phyloP scores from a whole-genome alignment of 805 yeast species.

The Starmerella potacharoeniae region DNA sequence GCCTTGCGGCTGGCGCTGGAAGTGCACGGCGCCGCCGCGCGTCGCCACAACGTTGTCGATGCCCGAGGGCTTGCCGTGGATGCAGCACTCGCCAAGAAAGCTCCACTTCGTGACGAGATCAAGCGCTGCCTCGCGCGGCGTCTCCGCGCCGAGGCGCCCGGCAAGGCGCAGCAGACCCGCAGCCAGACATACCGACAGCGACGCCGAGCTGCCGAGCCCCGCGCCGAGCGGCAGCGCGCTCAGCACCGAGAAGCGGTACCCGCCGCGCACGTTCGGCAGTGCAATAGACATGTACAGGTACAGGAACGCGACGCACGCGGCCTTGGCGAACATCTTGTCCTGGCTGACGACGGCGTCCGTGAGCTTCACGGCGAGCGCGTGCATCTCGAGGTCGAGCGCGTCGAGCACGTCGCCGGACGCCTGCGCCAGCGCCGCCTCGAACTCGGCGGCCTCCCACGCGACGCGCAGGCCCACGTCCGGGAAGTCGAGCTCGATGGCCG shows the following conservation, averaged over 20 bases:
- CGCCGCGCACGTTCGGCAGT: slow-evolving; percentile 14
- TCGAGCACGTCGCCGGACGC: slow-evolving; percentile 6
- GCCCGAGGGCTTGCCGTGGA: slow-evolving; percentile 94
- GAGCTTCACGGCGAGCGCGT: slow-evolving; percentile 43
- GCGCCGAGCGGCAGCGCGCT: slow-evolving; percentile 93
- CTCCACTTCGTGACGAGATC: slow-evolving; percentile 71
- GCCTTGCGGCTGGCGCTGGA: slow-evolving; percentile 40
- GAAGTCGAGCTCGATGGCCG: slow-evolving; percentile 52
- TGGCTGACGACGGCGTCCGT: slow-evolving; percentile 29
- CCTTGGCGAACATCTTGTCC: slow-evolving; percentile 48
- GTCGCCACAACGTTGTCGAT: slow-evolving; percentile 95
- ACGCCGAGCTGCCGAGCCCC: slow-evolving; percentile 90
- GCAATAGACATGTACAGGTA: slow-evolving; percentile 45
- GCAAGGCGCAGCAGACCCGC: slow-evolving; percentile 55
- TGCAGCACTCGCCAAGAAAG: slow-evolving; percentile 84
- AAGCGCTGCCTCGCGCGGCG: slow-evolving; percentile 22
- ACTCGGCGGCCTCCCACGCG: slow-evolving; percentile 48
- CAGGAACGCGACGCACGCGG: slow-evolving; percentile 73
- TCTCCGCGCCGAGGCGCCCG: slow-evolving; percentile 34
- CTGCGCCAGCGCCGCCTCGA: slow-evolving; percentile 22
- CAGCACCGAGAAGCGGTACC: slow-evolving; percentile 53
- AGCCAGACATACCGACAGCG: slow-evolving; percentile 73
- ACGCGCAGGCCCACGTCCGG: slow-evolving; percentile 67
- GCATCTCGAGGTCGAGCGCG: slow-evolving; percentile 35
- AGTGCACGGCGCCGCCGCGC: slow-evolving; percentile 90